phyloP scores from a whole-genome alignment of 1,139 yeast genomes.

The Schwanniomyces etchellsii region DNA sequence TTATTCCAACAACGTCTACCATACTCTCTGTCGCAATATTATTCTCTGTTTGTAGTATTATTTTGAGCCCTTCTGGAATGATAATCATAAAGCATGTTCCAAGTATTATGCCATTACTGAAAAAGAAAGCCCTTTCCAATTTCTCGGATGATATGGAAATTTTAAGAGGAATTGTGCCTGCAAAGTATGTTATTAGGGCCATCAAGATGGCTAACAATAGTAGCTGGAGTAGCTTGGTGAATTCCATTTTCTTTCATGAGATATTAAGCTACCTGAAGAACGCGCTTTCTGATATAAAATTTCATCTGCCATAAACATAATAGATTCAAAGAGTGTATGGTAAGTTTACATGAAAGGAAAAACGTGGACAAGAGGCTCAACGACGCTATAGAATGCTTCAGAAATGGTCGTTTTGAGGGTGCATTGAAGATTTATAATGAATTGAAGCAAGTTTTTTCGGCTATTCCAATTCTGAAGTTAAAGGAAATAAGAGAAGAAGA shows the following conservation, averaged over 20 bases:
- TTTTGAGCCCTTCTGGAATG: slow-evolving; percentile 65
- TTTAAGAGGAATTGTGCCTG: slow-evolving; percentile 28
- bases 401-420: slow-evolving; percentile 19
- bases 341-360: slow-evolving; percentile 12
- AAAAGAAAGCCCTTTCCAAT: slow-evolving; percentile 27
- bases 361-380: slow-evolving; percentile 21
- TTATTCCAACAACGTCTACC: slow-evolving; percentile 20
- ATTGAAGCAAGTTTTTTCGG: slow-evolving; percentile 13
- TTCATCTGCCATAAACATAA: neutral
- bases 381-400: slow-evolving; percentile 30
- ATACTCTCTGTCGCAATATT: slow-evolving; percentile 11
- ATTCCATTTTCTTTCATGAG: too few relatives aligned
- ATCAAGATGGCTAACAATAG: slow-evolving; percentile 12
- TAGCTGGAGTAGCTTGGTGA: slow-evolving; percentile 1
- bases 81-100: slow-evolving; percentile 63
- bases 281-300: neutral
- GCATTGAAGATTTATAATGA: slow-evolving; percentile 23
- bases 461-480: slow-evolving; percentile 11
- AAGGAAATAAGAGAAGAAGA: slow-evolving; percentile 13
- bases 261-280: too few relatives aligned
- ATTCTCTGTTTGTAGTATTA: slow-evolving; percentile 22
- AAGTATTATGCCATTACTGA: slow-evolving; percentile 59
- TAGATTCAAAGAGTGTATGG: neutral
- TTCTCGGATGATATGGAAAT: slow-evolving; percentile 12
- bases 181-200: slow-evolving; percentile 25